These are phyloP conservation scores for Cardamine occulta DNA, from an alignment of 345 rosid species.

Conservation along the genomic window DNA sequence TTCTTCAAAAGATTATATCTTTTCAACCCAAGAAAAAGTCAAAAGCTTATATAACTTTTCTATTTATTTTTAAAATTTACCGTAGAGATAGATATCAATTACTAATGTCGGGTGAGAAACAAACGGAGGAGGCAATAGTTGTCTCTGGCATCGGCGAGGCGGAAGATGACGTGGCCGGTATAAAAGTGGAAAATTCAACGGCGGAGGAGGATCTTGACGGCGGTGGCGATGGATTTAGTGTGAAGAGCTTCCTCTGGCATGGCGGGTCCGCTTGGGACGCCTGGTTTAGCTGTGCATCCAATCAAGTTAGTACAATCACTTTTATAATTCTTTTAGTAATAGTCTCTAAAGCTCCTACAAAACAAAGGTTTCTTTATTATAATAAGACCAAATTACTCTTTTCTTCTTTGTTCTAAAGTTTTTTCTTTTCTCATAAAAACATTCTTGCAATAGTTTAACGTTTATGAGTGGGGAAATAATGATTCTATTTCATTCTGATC, in stretches of 20 bases:
- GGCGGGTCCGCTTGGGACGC: constrained; percentile 99
- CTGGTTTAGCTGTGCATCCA: constrained; percentile 98
- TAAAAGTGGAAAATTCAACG: constrained; percentile 39
- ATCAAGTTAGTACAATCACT: constrained; percentile 59
- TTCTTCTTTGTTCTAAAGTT: background rate
- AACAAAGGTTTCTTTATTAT: constrained; percentile 24
- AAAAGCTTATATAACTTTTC: background rate
- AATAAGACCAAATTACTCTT: constrained; percentile 51
- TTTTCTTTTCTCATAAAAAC: background rate
- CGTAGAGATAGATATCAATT: background rate
- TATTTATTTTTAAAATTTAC: background rate
- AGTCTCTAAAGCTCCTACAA: background rate
- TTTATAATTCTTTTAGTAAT: background rate
- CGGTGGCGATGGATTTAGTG: constrained; percentile 45
- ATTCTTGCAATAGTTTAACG: constrained; percentile 6
- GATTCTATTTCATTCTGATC: background rate
- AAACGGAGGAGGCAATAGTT: constrained; percentile 91
- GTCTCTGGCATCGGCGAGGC: constrained; percentile 46
- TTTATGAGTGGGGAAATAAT: background rate
- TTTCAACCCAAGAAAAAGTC: background rate
- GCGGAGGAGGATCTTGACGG: constrained; percentile 35
- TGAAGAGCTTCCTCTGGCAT: constrained; percentile 87
- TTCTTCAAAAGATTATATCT: background rate
- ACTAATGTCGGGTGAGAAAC: constrained; percentile 80
- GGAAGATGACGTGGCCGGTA: constrained; percentile 36